phyloP scores from a whole-genome alignment of 2,329 filamentous ascomycete species.

The Monosporascus sp. region DNA sequence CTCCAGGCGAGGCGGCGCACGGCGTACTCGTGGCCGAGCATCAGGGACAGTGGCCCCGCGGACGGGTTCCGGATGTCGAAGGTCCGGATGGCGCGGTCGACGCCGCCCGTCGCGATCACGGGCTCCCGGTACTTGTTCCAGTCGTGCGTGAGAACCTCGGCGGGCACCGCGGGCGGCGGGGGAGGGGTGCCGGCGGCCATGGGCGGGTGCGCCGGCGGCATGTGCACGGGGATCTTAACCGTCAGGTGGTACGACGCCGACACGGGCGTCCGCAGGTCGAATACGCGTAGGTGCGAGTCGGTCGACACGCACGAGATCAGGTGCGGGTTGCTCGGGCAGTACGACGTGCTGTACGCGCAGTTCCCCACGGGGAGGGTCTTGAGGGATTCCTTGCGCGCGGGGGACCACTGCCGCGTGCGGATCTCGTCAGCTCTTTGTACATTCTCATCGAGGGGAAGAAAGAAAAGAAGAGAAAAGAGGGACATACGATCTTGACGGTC shows the following conservation, averaged over 20 bases:
- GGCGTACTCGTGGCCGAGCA: constrained; percentile 88
- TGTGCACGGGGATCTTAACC: constrained; percentile 78
- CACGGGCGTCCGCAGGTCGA: constrained; percentile 83
- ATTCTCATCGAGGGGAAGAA: too few relatives aligned
- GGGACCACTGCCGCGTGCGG: constrained; percentile 63
- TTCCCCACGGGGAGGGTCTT: constrained; percentile 85
- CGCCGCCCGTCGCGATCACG: constrained; percentile 80
- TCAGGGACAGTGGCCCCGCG: constrained; percentile 65
- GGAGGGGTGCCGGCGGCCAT: constrained; percentile 39
- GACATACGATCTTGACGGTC: constrained; percentile 74
- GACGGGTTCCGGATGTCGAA: constrained; percentile 82
- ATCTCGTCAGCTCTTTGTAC: background rate
- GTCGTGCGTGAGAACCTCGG: constrained; percentile 88
- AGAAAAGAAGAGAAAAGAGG: background rate
- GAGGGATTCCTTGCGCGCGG: constrained; percentile 67
- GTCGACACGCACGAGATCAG: constrained; percentile 83
- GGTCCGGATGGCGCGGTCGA: constrained; percentile 80
- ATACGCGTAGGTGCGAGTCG: constrained; percentile 84
- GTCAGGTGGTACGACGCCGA: constrained; percentile 85
- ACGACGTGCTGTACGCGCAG: constrained; percentile 91
- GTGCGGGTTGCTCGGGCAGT: constrained; percentile 81
- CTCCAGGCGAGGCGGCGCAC: constrained; percentile 85
- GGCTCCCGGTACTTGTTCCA: constrained; percentile 97
- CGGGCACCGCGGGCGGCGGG: constrained; percentile 49
- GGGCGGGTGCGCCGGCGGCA: constrained; percentile 23